phyloP scores from a whole-genome alignment of 371 early-diverging fungal genomes.

The Saksenaea oblongispora region DNA sequence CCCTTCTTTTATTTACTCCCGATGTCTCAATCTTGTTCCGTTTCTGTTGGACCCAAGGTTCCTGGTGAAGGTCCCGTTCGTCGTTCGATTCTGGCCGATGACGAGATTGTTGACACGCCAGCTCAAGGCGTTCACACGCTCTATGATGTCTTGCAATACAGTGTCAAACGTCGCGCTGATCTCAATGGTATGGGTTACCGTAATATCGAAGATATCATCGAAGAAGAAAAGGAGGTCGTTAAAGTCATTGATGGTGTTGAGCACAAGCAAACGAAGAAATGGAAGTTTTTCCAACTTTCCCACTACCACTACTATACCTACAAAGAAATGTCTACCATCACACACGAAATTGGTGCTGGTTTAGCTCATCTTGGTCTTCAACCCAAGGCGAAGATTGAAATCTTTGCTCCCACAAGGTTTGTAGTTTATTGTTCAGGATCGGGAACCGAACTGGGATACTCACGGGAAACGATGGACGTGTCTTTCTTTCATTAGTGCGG shows the following conservation, averaged over 20 bases:
- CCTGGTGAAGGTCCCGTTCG: conserved; percentile 47
- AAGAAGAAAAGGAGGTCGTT: conserved; percentile 77
- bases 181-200: conserved; percentile 70
- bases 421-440: neutral
- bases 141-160: conserved; percentile 64
- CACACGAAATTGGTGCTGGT: conserved; percentile 65
- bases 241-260: conserved; percentile 68
- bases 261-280: conserved; percentile 72
- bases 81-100: conserved; percentile 58
- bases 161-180: conserved; percentile 45
- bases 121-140: conserved; percentile 63
- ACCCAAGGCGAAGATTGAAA: conserved; percentile 63
- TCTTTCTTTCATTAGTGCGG: conserved; percentile 45
- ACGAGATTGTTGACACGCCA: conserved; percentile 53
- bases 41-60: conserved; percentile 30
- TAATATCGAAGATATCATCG: conserved; percentile 59
- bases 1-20: neutral
- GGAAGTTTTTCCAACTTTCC: conserved; percentile 78
- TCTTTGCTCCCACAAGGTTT: conserved; percentile 83
- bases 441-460: neutral
- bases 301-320: conserved; percentile 70
- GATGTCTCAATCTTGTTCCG: neutral
- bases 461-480: neutral
- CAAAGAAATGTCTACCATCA: conserved; percentile 53
- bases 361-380: conserved; percentile 66